Percentiles rank a stretch among this genome's conserved stretches.
phyloP scores from a whole-genome alignment of 2,329 filamentous ascomycete genomes.

The Apiospora saccharicola region DNA sequence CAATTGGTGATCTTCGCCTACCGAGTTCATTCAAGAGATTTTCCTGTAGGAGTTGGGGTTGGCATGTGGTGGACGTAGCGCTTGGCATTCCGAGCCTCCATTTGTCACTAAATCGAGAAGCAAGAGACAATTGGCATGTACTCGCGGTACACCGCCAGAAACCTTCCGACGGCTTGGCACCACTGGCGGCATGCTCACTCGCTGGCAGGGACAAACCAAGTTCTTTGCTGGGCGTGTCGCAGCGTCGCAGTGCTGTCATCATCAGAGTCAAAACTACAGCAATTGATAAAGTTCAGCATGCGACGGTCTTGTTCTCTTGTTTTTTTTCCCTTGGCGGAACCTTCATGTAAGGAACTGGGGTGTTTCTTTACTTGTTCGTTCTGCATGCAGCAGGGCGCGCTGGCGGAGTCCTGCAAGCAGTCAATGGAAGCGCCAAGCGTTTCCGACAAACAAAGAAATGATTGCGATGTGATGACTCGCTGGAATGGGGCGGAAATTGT shows the following conservation, averaged over 20 bases:
- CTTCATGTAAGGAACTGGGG: background rate
- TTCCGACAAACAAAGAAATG: slow-evolving; percentile 15
- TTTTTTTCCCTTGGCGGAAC: background rate
- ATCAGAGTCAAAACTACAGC: background rate
- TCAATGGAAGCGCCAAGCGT: background rate
- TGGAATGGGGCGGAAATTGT: background rate
- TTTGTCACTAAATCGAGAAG: background rate
- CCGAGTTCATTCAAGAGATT: background rate
- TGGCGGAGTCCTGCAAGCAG: background rate
- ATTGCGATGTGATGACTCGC: slow-evolving; percentile 15
- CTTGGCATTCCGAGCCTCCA: background rate
- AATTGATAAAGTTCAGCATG: background rate
- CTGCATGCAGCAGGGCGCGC: background rate
- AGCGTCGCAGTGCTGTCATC: slow-evolving; percentile 1
- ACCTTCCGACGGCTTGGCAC: background rate
- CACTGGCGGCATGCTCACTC: background rate
- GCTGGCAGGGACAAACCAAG: background rate
- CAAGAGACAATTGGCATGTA: background rate
- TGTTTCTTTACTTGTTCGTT: background rate
- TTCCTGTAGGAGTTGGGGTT: background rate
- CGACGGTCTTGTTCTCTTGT: background rate
- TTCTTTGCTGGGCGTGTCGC: background rate
- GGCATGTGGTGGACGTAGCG: background rate
- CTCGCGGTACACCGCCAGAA: background rate
- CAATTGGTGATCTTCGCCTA: background rate